phyloP scores from a whole-genome alignment of 2,329 filamentous ascomycete genomes.

The Sporothrix pseudoabietina region DNA sequence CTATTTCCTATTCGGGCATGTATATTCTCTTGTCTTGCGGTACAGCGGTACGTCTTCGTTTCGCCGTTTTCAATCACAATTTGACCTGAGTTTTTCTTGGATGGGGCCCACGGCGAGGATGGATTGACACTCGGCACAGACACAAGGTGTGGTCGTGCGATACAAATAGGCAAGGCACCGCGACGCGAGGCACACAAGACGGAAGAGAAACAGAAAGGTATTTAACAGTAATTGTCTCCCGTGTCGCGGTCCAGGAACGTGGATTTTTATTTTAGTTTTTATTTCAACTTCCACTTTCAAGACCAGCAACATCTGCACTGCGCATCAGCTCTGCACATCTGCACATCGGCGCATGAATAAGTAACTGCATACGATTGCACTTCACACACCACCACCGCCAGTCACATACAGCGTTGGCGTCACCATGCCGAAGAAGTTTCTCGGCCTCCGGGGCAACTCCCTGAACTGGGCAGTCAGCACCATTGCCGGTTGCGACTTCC shows the following conservation, averaged over 20 bases:
- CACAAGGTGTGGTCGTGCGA: neutral
- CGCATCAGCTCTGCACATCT: neutral
- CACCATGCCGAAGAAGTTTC: constrained; percentile 47
- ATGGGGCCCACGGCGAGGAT: neutral
- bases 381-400: neutral
- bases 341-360: neutral
- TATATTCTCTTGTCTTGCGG: neutral
- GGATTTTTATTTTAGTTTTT: constrained; percentile 5
- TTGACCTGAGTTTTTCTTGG: neutral
- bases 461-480: constrained; percentile 70
- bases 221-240: neutral
- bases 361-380: neutral
- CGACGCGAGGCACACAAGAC: neutral
- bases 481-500: constrained; percentile 73
- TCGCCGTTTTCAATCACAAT: neutral
- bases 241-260: neutral
- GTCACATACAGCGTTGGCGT: neutral
- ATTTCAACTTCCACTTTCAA: neutral
- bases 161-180: neutral
- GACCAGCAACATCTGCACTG: neutral
- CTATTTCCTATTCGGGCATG: neutral
- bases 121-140: constrained; percentile 13
- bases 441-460: constrained; percentile 65
- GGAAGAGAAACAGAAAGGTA: neutral
- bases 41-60: neutral